Evolutionary conservation across 768 basidiomycete genomes (phyloP).

Genomic region (Roridomyces roridus): DNA sequence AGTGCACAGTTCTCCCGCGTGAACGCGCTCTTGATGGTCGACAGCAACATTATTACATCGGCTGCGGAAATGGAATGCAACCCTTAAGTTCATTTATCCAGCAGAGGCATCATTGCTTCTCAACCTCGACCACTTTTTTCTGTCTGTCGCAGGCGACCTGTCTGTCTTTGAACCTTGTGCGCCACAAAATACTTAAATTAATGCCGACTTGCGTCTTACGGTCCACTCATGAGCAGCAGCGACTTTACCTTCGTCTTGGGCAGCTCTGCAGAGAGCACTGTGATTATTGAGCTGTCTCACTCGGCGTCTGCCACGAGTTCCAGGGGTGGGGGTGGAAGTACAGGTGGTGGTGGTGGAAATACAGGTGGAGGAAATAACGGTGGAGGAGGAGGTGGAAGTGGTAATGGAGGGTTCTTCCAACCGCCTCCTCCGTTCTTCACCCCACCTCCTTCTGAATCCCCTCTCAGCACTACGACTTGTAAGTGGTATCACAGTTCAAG

Average conservation of each 20-base stretch:
- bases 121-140: background rate
- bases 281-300: conserved; percentile 6
- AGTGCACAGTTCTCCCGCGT: too few relatives aligned
- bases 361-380: background rate
- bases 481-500: background rate
- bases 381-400: background rate
- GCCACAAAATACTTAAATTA: background rate
- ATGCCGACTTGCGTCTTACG: background rate
- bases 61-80: too few relatives aligned
- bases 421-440: background rate
- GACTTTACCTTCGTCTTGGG: background rate
- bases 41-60: too few relatives aligned
- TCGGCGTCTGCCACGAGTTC: background rate
- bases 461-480: background rate
- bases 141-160: conserved; percentile 20
- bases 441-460: background rate
- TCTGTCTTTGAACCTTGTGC: background rate
- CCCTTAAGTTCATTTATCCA: conserved; percentile 3
- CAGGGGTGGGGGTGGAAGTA: background rate
- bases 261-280: conserved; percentile 16
- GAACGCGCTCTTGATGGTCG: too few relatives aligned
- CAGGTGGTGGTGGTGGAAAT: background rate
- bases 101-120: background rate
- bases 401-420: background rate
- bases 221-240: background rate